A percentile compares a stretch with the other conserved stretches of the same genome.
Conservation (phyloP, 257 asterid genomes). For the Solanum tarapatanum region DNA sequence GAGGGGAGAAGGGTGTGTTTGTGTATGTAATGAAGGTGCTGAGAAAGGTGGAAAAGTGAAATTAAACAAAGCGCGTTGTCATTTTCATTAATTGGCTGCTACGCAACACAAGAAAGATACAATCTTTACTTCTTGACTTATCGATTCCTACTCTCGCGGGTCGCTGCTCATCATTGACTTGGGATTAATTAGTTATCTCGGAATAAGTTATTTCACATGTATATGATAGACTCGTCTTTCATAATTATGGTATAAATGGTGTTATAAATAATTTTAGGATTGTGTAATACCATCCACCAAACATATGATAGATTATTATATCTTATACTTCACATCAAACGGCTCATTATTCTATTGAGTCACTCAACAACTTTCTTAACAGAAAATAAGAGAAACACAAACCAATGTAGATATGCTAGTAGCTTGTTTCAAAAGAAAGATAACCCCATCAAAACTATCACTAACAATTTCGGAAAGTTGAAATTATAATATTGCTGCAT, state of each 20-base stretch:
- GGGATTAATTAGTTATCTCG: too few species aligned
- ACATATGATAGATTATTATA: too few species aligned
- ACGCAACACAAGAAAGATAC: background rate
- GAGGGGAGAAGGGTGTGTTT: background rate
- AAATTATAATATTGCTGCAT: background rate
- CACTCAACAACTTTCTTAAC: background rate
- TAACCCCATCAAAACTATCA: background rate
- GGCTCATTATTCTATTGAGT: background rate
- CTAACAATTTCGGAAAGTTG: background rate
- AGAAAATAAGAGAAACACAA: background rate
- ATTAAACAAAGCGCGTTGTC: background rate
- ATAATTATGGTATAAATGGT: accelerated
- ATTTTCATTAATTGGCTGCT: background rate
- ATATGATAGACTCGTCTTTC: too few species aligned
- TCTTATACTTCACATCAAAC: too few species aligned
- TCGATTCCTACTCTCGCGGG: background rate
- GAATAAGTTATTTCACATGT: too few species aligned
- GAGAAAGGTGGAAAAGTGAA: background rate
- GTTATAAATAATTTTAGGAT: background rate
- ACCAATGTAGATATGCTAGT: background rate
- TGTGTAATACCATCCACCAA: too few species aligned
- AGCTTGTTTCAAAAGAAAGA: background rate
- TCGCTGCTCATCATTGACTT: background rate
- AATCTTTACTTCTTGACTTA: background rate
- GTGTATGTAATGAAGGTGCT: background rate